These are phyloP conservation scores for Trichoderma sp. DNA, from an alignment of 2,329 filamentous ascomycete species.

Conservation along the genomic window DNA sequence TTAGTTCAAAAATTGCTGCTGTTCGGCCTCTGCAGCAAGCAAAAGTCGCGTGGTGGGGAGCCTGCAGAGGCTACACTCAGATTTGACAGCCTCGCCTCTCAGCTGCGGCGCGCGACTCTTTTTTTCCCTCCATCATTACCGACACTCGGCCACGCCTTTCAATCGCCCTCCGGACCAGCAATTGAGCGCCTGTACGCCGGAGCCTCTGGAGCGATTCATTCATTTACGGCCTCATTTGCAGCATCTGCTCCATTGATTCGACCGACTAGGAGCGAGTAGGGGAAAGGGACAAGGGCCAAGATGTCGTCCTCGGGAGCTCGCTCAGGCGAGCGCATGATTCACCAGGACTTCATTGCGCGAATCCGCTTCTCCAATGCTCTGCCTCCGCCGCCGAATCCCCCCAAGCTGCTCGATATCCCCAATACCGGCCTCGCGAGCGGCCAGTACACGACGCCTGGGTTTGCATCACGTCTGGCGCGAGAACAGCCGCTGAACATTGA, in stretches of 20 bases:
- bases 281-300: conserved; percentile 16
- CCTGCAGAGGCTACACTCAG: neutral
- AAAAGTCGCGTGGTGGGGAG: conserved; percentile 12
- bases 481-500: conserved; percentile 96
- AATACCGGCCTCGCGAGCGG: conserved; percentile 84
- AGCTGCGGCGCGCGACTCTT: conserved; percentile 6
- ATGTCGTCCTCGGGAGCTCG: conserved; percentile 39
- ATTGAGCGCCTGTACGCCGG: neutral
- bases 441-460: conserved; percentile 86
- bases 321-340: conserved; percentile 59
- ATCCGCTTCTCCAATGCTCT: conserved; percentile 95
- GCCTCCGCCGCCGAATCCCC: conserved; percentile 87
- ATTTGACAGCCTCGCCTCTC: conserved; percentile 16
- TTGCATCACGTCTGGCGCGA: conserved; percentile 82
- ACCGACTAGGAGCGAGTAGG: neutral
- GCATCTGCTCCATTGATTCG: neutral
- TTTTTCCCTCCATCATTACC: conserved; percentile 4
- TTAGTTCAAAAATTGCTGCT: neutral
- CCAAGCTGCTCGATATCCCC: conserved; percentile 95
- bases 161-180: neutral
- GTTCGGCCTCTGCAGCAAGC: neutral
- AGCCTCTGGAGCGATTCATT: neutral
- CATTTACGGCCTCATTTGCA: neutral
- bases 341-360: conserved; percentile 96
- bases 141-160: neutral